phyloP scores from a whole-genome alignment of 2,329 filamentous ascomycete species.

The Calonectria pauciramosa region DNA sequence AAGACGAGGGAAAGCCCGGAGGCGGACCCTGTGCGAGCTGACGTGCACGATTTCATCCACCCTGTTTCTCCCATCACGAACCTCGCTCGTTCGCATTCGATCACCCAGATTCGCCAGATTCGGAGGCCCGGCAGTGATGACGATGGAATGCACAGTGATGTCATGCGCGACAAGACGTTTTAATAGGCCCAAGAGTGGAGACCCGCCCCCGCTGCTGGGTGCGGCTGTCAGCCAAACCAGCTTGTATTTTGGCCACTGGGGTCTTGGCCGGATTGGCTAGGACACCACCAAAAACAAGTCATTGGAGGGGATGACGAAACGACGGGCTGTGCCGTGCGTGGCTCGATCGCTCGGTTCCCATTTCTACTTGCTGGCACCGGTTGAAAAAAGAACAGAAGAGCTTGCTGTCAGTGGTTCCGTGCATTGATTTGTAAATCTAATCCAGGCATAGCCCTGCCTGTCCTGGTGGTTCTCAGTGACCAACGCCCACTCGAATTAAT shows the following conservation, averaged over 20 bases:
- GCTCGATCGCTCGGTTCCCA: neutral
- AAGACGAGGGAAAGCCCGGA: slow-evolving; percentile 21
- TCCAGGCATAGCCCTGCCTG: neutral
- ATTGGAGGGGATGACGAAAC: slow-evolving; percentile 25
- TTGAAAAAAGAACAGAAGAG: too few relatives aligned
- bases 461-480: neutral
- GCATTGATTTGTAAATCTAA: slow-evolving; percentile 5
- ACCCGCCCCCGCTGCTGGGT: slow-evolving; percentile 35
- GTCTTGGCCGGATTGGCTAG: neutral
- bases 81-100: slow-evolving; percentile 3
- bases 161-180: slow-evolving; percentile 44
- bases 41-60: slow-evolving; percentile 42
- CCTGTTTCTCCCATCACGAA: slow-evolving; percentile 37
- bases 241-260: slow-evolving; percentile 1
- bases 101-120: slow-evolving; percentile 10
- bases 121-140: slow-evolving; percentile 31
- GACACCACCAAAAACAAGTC: slow-evolving; percentile 14
- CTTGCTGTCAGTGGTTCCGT: too few relatives aligned
- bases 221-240: slow-evolving; percentile 16
- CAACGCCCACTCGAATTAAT: slow-evolving; percentile 18
- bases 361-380: neutral
- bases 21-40: slow-evolving; percentile 28
- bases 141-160: slow-evolving; percentile 53
- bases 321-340: slow-evolving; percentile 7
- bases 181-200: slow-evolving; percentile 26